These are phyloP conservation scores for Theobroma grandiflorum DNA, from an alignment of 441 rosid species.

Conservation along the genomic window DNA sequence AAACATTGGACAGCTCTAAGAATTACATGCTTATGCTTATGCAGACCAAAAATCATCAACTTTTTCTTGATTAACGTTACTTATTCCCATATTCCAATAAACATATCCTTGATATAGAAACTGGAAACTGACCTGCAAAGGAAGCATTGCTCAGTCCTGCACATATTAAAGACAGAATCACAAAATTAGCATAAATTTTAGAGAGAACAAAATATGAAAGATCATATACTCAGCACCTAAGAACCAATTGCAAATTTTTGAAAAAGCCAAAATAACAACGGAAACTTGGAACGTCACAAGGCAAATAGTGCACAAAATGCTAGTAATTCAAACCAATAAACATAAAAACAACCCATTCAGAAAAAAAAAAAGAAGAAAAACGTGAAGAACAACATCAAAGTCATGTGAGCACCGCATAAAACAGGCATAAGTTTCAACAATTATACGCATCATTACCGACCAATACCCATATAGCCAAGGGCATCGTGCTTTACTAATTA, in stretches of 20 bases:
- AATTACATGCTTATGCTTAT: neutral
- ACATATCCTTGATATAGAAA: slow-evolving; percentile 27
- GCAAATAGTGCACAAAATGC: neutral
- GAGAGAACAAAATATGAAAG: neutral
- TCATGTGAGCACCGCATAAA: neutral
- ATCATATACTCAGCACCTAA: neutral
- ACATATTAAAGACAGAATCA: slow-evolving; percentile 29
- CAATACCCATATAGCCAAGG: neutral
- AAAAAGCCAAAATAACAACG: neutral
- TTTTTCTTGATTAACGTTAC: neutral
- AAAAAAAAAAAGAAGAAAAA: neutral
- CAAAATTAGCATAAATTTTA: slow-evolving; percentile 22
- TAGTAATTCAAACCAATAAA: neutral
- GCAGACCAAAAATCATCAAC: neutral
- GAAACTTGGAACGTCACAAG: neutral
- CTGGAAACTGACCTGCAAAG: slow-evolving; percentile 68
- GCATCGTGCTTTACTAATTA: neutral
- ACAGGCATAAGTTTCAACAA: no score
- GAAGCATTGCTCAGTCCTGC: slow-evolving; percentile 84
- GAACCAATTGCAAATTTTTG: neutral
- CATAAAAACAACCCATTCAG: neutral
- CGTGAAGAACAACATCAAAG: neutral
- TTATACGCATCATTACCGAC: no score
- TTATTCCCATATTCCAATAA: neutral
- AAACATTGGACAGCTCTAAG: neutral